Evolutionary conservation across 192 early-diverging fungal genomes (phyloP), one percentile per base, ranked within the genome.

Genomic region (Gigaspora rosea): DNA sequence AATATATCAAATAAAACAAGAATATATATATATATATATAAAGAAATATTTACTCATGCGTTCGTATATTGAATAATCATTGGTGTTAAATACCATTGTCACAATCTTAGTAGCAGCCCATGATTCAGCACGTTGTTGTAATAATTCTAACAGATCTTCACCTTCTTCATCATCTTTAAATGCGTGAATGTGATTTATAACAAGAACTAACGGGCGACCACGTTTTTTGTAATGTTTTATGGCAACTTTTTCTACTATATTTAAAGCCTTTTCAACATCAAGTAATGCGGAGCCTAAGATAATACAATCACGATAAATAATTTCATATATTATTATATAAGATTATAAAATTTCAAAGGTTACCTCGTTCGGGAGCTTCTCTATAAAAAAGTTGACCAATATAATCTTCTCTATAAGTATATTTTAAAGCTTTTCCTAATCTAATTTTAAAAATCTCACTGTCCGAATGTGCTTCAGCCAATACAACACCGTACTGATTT

Each of bases 161-260:
- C 74, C 74, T 9, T 76, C 74, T 52, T 76, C 62, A 32, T 76
- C 74, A 66, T 76, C 74, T 66, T 56, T 56, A 51, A 76, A 76
- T 51, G 74, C 11, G 33, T 76, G 74, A 22, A 76, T 65, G n/a
- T 76, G 64, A 66, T 76, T 76, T 41, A 76, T 76, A 3, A 76
- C 22, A 8, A 76, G 35, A 11, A 76, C 49, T 66, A 76, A 66
- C 16, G 74, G 74, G 18, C 59, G 20, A 11, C 62, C 62, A 20
- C 46, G 32, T 36, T 49, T 49, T 52, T 8, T 15, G 4, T 16
- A 16, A 76, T 76, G 66, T 35, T 65, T 65, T n/a, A n/a, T 15
- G 5, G 74, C 74, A 11, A 76, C 74, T 6, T 9, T 2, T 76
- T 76, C 74, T 12, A 76, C 13, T 35, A 76, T 65, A 22, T 76